Evolutionary conservation across 371 early-diverging fungal species (phyloP), one percentile per base, ranked within the genome.

Genomic region (Apophysomyces ossiformis): DNA sequence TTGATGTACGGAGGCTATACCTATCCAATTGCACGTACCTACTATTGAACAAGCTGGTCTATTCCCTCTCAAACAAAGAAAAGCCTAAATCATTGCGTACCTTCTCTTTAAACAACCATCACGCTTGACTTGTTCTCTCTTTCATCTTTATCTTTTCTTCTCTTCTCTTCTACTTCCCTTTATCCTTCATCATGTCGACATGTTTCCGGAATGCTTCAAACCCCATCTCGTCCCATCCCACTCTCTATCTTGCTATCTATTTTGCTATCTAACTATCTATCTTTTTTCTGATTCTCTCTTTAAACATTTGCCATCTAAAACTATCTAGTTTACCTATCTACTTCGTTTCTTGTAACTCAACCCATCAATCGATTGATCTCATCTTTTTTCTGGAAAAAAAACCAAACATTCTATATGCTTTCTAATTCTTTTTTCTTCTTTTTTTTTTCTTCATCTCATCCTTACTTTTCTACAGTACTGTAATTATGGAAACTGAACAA

Each of bases 11-110:
- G 66, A 32, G 63, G 63, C 7, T 68, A 65, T 56, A 44, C 66
- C 7, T 71, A 71, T 46, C 61, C 65, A 0, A 71, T 71, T 37
- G 72, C 72, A 11, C 60, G 72, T 0, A 65, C 68, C 8, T 65
- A 64, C 43, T 50, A 50, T 26, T 50, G 21, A 21, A 6, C 5
- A 7, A 35, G 15, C 58, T 32, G 12, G 15, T 36, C 18, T 36
- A 58, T 36, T 12, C n/a, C n/a, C 58, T 32, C 5, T 35, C 58
- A 32, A 26, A 26, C 1, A 1, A 21, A 21, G 3, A 26, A 26
- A 26, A 26, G 32, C 3, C 32, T 26, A 26, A 26, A 26, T 26
- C 32, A 26, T 26, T 26, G 32, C 2, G 32, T 26, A 26, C 32
- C 32, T 26, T 26, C 32, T 26, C 32, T 26, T 26, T 26, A 26